Base-by-base conservation (phyloP, 352 stramenopile species). In the Globisporangium polare region DNA sequence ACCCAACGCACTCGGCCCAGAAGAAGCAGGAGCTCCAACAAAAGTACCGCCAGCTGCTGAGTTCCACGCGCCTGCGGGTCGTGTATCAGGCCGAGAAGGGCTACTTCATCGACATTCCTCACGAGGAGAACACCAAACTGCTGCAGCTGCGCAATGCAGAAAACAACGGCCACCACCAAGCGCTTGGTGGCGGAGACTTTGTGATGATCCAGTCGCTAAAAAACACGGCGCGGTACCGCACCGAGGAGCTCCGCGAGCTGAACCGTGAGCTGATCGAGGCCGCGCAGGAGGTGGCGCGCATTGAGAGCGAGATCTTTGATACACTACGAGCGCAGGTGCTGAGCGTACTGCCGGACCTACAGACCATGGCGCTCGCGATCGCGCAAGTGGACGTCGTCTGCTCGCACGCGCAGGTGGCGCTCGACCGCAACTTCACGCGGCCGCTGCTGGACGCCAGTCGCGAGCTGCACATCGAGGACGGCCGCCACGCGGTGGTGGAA, bases 131-230 rank as follows among this genome's bases (percentile, higher is more conserved):
- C 57, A 64, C 55, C 18, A 77, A 77, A 45, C 52, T 90, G 37
- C 18, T 83, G 20, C 65, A 74, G 18, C 39, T 45, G 5, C 13
- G 39, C 6, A 20, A 37, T 37, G 31, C 15, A 45, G 66, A n/a
- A n/a, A n/a, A 39, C 1, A 52, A 75, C 4, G 47, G 57, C 7
- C 39, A 45, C 5, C 37, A 45, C 15, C 37, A 50, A 60, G 24
- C 54, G 63, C 37, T 56, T n/a, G 24, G 63, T 64, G 52, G 35
- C 78, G 1, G 71, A 1, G 71, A 76, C 10, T 55, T 87, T 15
- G 73, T 60, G 37, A 57, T 90, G 43, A 75, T 90, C 10, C 80
- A 89, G 60, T 89, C 83, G 7, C 56, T 86, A 17, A 92, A 90
- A 39, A 88, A 88, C 47, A 76, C 72, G 17, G 74, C 84, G 9